Evolutionary conservation across 2,329 filamentous ascomycete genomes (phyloP), one percentile per base, ranked within the genome.

Genomic region (Clarireedia homoeocarpa): DNA sequence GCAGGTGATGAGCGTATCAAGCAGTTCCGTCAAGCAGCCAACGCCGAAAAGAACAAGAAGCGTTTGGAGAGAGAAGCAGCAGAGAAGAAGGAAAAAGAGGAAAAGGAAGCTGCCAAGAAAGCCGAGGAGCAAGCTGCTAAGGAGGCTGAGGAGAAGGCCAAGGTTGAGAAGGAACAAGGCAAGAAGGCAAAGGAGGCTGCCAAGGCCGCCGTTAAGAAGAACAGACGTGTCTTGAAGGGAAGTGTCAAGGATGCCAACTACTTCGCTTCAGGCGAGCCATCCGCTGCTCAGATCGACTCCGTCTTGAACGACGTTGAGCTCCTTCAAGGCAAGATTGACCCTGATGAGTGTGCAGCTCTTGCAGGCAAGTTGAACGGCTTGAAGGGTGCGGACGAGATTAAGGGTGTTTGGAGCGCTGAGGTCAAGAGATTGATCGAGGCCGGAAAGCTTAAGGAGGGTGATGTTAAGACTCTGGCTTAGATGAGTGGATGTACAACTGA

Each of bases 191-290:
- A 97, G 80, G 94, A 99, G 75, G 92, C 92, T 2, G 94, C 94
- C 57, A 99, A 99, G 85, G 96, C 91, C 70, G 94, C 94, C 14
- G 88, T 94, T 68, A 99, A 99, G 88, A 99, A 99, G 88, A 99
- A 99, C 83, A 96, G 96, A 83, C 90, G 94, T 79, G 88, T 97
- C 48, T 85, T 99, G 66, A 91, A 95, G 74, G 85, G 84, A 60
- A 91, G 89, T 63, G 88, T 92, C 74, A 99, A 99, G 81, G 94
- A 99, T 65, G 91, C 89, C 68, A 96, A 96, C 80, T 99, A 99
- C 84, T 96, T 99, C 72, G 80, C 78, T 56, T 77, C 77, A 20
- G 76, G 80, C 46, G 87, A 91, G 58, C 76, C 85, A 26, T 81
- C 87, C n/a, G 78, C 89, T 14, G 76, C 82, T 10, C 83, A 89